Conservation (phyloP, 768 basidiomycete species). For the Kwoniella pini region DNA sequence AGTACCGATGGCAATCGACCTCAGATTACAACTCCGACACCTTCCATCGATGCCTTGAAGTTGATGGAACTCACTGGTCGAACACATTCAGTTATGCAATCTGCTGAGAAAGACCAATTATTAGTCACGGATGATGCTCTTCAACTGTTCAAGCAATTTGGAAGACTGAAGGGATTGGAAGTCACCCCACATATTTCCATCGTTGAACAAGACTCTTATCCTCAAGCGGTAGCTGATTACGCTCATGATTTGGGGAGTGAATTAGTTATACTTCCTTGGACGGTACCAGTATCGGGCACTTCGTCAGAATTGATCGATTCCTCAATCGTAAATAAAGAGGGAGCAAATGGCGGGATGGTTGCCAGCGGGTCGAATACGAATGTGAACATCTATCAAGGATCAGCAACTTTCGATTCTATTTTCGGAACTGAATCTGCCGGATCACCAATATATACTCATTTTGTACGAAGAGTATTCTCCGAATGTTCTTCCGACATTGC, state of each 20-base stretch:
- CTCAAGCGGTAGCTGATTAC: constrained; percentile 66
- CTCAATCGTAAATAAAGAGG: constrained; percentile 18
- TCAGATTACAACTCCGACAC: neutral
- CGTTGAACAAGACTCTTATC: constrained; percentile 72
- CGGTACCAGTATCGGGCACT: constrained; percentile 37
- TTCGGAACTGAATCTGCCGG: constrained; percentile 62
- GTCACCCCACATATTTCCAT: constrained; percentile 73
- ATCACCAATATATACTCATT: constrained; percentile 67
- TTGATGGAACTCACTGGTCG: constrained; percentile 87
- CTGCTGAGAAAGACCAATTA: constrained; percentile 61
- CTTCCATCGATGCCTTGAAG: constrained; percentile 72
- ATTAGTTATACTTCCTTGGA: constrained; percentile 85
- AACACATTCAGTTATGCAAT: constrained; percentile 81
- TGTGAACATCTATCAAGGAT: neutral
- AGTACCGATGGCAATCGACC: neutral
- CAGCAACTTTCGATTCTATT: constrained; percentile 70
- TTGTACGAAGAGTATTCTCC: constrained; percentile 78
- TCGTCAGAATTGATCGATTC: constrained; percentile 33
- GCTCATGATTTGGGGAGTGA: constrained; percentile 64
- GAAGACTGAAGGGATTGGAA: constrained; percentile 57
- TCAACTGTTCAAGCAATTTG: constrained; percentile 55
- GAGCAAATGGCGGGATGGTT: neutral
- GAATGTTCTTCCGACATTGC: constrained; percentile 74
- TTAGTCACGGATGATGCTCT: constrained; percentile 65
- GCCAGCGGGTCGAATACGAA: neutral